Percentiles rank a stretch among this genome's conserved stretches.
These are phyloP conservation scores for Claviceps digitariae DNA, from an alignment of 2,329 filamentous ascomycete species.

Conservation along the genomic window DNA sequence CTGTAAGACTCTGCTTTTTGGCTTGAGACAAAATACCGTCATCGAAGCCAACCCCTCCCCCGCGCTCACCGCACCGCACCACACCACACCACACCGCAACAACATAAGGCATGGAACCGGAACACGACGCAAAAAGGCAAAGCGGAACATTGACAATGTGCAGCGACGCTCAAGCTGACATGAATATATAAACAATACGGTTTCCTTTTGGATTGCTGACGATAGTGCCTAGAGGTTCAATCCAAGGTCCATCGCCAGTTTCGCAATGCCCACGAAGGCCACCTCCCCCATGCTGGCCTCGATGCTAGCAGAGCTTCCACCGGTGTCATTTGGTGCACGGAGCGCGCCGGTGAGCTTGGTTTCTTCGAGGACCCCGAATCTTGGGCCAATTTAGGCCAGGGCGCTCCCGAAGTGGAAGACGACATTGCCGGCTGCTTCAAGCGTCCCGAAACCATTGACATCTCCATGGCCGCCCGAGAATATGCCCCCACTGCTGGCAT, in stretches of 20 bases:
- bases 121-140: background rate
- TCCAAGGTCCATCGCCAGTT: slow-evolving; percentile 84
- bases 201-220: slow-evolving; percentile 6
- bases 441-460: slow-evolving; percentile 64
- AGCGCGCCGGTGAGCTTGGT: slow-evolving; percentile 78
- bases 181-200: no score
- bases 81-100: no score
- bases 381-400: slow-evolving; percentile 93
- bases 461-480: slow-evolving; percentile 67
- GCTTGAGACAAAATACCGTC: background rate
- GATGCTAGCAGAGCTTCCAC: slow-evolving; percentile 81
- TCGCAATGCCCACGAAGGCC: slow-evolving; percentile 78
- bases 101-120: background rate
- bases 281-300: slow-evolving; percentile 80
- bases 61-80: background rate
- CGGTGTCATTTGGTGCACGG: slow-evolving; percentile 86
- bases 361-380: slow-evolving; percentile 66
- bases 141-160: no score
- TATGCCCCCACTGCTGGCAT: slow-evolving; percentile 93
- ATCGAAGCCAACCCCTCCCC: background rate
- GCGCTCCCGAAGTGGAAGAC: slow-evolving; percentile 85
- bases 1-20: background rate
- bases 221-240: slow-evolving; percentile 47
- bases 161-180: background rate
- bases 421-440: slow-evolving; percentile 83